Percentiles rank a stretch among this genome's conserved stretches.
Conservation (phyloP, 2,329 filamentous ascomycete genomes). For the Celoporthe dispersa region DNA sequence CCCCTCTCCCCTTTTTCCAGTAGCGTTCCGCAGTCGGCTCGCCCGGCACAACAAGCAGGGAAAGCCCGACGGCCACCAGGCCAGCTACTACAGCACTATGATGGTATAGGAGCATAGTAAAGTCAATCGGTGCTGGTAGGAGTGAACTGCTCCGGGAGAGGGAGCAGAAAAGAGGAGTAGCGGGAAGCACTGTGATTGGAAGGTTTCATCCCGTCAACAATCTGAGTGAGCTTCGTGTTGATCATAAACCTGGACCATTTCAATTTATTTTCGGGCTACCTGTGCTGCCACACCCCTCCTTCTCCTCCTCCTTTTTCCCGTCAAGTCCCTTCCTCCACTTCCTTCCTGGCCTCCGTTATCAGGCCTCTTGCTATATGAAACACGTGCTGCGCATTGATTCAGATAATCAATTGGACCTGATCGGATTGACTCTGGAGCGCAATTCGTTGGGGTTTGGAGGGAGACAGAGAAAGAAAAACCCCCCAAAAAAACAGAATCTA, state of each 20-base stretch:
- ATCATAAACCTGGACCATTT: background rate
- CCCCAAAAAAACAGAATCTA: background rate
- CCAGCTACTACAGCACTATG: background rate
- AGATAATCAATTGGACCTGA: background rate
- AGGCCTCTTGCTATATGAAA: background rate
- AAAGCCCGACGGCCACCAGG: background rate
- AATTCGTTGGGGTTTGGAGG: too few species aligned
- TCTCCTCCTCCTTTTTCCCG: background rate
- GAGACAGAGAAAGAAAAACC: background rate
- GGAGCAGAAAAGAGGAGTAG: background rate
- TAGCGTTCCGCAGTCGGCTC: background rate
- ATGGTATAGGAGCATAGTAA: background rate
- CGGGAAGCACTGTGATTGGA: slow-evolving; percentile 3
- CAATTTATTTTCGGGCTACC: background rate
- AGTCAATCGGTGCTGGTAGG: background rate
- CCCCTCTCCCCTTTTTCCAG: too few species aligned
- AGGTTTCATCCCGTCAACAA: background rate
- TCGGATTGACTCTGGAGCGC: background rate
- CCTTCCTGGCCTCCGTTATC: background rate
- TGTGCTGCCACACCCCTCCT: background rate
- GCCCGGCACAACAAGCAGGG: background rate
- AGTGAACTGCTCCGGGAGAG: background rate
- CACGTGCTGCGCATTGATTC: background rate
- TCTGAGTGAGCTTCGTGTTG: slow-evolving; percentile 1
- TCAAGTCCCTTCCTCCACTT: background rate